Base-by-base conservation (phyloP, 768 basidiomycete species). In the Hericium alpestre region DNA sequence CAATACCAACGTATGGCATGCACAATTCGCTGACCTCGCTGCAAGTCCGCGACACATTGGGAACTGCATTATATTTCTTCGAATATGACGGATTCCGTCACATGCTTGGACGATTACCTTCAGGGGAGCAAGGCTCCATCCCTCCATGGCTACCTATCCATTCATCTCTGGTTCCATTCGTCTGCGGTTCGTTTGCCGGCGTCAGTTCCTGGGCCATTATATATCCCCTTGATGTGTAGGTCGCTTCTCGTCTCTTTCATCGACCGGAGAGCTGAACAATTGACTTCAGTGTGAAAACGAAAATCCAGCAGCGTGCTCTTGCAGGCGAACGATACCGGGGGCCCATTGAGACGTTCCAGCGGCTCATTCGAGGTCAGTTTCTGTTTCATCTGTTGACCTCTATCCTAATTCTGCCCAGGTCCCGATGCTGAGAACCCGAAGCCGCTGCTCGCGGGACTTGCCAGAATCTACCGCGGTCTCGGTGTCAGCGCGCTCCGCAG, bases 61-160 rank as follows among this genome's bases (percentile, higher is more conserved):
- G 93, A 51, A 95, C 94, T 12, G 87, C 86, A 4, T 74, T 96
- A 18, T 97, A 97, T 69, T 97, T 97, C 69, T 78, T 91, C 38
- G 92, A 94, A 67, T 96, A 97, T 67, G 93, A 97, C 66, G 86
- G 87, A 16, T 82, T 95, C 80, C 83, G 93, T 48, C 86, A 92
- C 74, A 65, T 93, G 15, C 74, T 95, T 49, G 94, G 94, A 27
- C 79, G 93, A 61, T 73, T 76, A 51, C 78, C 86, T 53, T 79
- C 78, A 32, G 89, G 90, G 22, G 88, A 90, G 69, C 90, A 93
- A 69, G 90, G 88, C 1, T 72, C 77, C 56, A 84, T 86, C 1
- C 90, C 92, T n/a, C 62, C 81, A 7, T 94, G 93, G 91, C 70
- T 93, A 56, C 93, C 93, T 6, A 83, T 94, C 63, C 85, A 80